Base-by-base conservation (phyloP, 345 rosid species). In the Eucalyptus fibrosa region DNA sequence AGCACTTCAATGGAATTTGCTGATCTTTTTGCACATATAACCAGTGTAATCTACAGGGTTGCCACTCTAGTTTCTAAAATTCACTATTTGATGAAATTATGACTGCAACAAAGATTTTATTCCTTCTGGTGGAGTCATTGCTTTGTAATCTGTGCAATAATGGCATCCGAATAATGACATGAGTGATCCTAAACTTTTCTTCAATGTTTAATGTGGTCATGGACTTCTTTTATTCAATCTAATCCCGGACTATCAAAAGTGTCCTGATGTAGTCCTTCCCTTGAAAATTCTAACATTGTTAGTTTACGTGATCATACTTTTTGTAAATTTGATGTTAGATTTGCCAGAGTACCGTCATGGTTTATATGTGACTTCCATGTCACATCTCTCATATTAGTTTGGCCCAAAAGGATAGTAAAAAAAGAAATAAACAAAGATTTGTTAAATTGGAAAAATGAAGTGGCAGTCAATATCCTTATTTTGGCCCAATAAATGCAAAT, bases 271-370 rank as follows among this genome's bases (percentile, higher is more conserved):
- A 37, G 72, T n/a, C 19, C 3, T 65, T 65, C 19, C 34, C 10
- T 65, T n/a, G 10, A 7, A 65, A 65, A 65, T 65, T 65, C 72
- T 65, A 14, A 65, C 18, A 30, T 0, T 4, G 21, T 65, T 30
- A 65, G 10, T 65, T 15, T 60, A n/a, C 2, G 9, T 65, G 37
- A 65, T n/a, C 5, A 2, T 65, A 7, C 3, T 14, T 14, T 65
- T 65, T 65, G 32, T 28, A 28, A 28, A 60, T 28, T 60, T 28
- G 69, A 28, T 3, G 69, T 60, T 60, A 60, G 32, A 60, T 60
- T 0, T 13, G 32, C 32, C 2, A 28, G 15, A 26, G 32, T 60
- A 26, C 3, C 1, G n/a, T 28, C 67, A 60, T 28, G 4, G 3
- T 60, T 60, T 60, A 60, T 0, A 60, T 60, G 67, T 26, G 67